Percentiles rank a stretch among this genome's conserved stretches.
Conservation (phyloP, 2,329 filamentous ascomycete species). For the Aplosporella prunicola region DNA sequence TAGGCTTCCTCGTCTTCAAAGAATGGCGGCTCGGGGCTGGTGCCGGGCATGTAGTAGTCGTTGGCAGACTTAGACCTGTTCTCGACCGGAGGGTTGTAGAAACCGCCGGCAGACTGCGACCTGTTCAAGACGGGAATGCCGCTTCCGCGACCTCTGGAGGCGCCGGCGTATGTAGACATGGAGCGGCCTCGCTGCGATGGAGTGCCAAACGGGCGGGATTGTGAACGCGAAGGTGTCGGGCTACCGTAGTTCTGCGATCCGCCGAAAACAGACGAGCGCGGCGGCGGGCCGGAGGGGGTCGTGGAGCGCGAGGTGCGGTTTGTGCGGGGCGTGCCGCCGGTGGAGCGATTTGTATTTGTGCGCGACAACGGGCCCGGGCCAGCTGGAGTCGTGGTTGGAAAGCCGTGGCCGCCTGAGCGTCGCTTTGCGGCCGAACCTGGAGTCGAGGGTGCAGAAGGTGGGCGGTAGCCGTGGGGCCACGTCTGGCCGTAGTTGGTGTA, state of each 20-base stretch:
- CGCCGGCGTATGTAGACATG: constrained; percentile 4
- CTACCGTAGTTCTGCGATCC: constrained; percentile 36
- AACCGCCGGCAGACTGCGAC: constrained; percentile 8
- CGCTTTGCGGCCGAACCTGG: constrained; percentile 18
- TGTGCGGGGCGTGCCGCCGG: no score
- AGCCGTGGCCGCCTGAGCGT: constrained; percentile 20
- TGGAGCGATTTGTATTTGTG: no score
- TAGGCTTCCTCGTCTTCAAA: constrained; percentile 1
- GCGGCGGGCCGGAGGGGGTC: constrained; percentile 43
- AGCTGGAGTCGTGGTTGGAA: constrained; percentile 48
- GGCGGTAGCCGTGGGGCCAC: background rate
- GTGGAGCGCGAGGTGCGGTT: constrained; percentile 39
- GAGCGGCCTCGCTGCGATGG: constrained; percentile 8
- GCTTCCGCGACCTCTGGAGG: constrained; percentile 6
- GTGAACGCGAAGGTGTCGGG: constrained; percentile 12
- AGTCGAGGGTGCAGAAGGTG: constrained; percentile 29
- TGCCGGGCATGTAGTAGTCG: constrained; percentile 25
- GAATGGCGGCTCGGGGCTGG: constrained; percentile 22
- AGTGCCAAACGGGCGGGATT: constrained; percentile 5
- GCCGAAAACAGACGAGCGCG: constrained; percentile 37
- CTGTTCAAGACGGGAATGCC: constrained; percentile 7
- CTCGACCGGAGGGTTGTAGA: constrained; percentile 17
- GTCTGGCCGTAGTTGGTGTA: background rate
- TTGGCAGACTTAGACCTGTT: constrained; percentile 12
- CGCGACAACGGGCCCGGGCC: constrained; percentile 44